phyloP scores from a whole-genome alignment of 2,329 filamentous ascomycete species.

The Periconia digitata region DNA sequence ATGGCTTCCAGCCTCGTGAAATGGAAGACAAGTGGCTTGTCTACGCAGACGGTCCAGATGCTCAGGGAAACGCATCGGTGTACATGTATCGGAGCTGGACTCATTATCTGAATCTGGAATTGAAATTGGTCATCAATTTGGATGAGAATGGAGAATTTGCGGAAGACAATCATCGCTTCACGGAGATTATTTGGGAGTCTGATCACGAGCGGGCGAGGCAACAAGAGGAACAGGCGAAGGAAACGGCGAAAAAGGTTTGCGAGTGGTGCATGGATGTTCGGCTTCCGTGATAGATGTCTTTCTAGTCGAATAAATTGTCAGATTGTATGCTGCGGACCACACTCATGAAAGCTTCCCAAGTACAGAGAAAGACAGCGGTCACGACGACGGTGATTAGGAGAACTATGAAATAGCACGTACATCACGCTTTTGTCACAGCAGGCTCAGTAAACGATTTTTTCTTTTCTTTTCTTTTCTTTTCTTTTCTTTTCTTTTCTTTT shows the following conservation, averaged over 20 bases:
- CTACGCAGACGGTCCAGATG: slow-evolving; percentile 4
- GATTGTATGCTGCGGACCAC: too few species aligned
- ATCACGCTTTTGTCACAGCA: too few species aligned
- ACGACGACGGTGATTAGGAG: too few species aligned
- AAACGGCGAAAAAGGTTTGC: not conserved
- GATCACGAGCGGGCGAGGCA: not conserved
- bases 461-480: too few species aligned
- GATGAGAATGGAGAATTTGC: not conserved
- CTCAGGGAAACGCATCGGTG: not conserved
- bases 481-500: too few species aligned
- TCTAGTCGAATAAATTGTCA: too few species aligned
- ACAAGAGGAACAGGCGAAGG: not conserved
- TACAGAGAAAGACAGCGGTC: too few species aligned
- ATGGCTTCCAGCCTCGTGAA: not conserved
- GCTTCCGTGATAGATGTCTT: not conserved
- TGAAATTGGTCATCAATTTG: not conserved
- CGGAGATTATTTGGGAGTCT: not conserved
- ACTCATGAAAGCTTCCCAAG: too few species aligned
- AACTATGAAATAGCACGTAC: too few species aligned
- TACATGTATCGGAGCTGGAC: not conserved
- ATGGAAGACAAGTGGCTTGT: slow-evolving; percentile 8
- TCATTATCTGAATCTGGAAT: not conserved
- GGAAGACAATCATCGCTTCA: not conserved
- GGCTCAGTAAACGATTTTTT: too few species aligned
- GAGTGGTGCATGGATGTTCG: not conserved